Conservation (phyloP, 345 rosid genomes). For the Leavenworthia alabamica region DNA sequence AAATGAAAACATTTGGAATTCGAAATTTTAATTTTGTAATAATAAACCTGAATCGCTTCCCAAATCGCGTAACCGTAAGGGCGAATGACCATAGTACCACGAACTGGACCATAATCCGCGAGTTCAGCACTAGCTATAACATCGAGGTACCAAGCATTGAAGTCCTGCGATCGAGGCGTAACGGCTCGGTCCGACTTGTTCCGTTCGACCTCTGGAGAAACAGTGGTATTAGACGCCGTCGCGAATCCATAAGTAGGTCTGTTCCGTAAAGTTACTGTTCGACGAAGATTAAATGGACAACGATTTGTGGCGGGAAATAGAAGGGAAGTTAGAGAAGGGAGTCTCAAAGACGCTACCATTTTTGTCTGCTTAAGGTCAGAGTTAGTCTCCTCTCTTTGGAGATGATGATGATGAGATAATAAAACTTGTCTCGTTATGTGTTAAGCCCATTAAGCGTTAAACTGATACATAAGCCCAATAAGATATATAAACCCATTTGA, state of each 20-base stretch:
- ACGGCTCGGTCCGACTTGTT: conserved; percentile 48
- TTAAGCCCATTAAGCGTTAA: conserved; percentile 3
- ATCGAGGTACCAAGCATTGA: conserved; percentile 91
- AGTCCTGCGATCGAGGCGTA: conserved; percentile 84
- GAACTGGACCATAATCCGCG: conserved; percentile 92
- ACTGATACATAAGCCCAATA: not conserved
- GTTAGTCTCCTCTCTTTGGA: not conserved
- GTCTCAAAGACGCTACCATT: conserved; percentile 63
- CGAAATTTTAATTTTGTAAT: not conserved
- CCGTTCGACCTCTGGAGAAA: conserved; percentile 31
- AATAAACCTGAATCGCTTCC: conserved; percentile 90
- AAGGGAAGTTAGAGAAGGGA: conserved; percentile 51
- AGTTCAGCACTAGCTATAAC: conserved; percentile 88
- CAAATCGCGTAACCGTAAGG: conserved; percentile 93
- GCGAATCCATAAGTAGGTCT: conserved; percentile 43
- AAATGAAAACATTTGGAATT: not conserved
- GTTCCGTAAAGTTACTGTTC: conserved; percentile 26
- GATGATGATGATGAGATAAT: not conserved
- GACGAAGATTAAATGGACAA: conserved; percentile 31
- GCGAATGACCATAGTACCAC: conserved; percentile 93
- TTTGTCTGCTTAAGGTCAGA: conserved; percentile 12
- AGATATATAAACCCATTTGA: too few species aligned
- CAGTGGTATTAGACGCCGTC: conserved; percentile 42
- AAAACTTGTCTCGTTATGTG: not conserved
- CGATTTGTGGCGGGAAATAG: conserved; percentile 43